These are phyloP conservation scores for Pythium scleroteichum DNA, from an alignment of 352 stramenopile species.

Conservation along the genomic window DNA sequence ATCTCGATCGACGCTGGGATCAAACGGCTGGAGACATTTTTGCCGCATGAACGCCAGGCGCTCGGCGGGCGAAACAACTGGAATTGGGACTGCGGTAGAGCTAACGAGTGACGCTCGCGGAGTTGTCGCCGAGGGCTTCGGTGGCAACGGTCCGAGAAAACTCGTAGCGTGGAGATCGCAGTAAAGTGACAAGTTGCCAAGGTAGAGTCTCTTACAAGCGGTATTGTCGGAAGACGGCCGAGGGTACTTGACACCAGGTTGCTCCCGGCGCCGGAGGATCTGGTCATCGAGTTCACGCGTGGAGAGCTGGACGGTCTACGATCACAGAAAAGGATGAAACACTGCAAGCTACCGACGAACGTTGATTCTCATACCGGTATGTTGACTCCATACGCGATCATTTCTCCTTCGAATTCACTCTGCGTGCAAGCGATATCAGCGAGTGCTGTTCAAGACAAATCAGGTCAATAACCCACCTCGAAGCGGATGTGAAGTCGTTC, in stretches of 20 bases:
- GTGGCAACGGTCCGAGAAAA: constrained; percentile 10
- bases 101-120: neutral
- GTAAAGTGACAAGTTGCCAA: constrained; percentile 66
- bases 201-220: constrained; percentile 57
- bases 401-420: constrained; percentile 40
- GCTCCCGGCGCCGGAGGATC: constrained; percentile 60
- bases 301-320: constrained; percentile 53
- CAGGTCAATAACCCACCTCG: constrained; percentile 38
- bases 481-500: constrained; percentile 69
- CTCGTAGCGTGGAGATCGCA: constrained; percentile 50
- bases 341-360: neutral
- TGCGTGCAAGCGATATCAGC: constrained; percentile 12
- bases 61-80: neutral
- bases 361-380: constrained; percentile 42
- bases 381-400: constrained; percentile 58
- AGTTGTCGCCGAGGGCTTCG: neutral
- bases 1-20: constrained; percentile 36
- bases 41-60: constrained; percentile 36
- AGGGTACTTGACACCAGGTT: constrained; percentile 52
- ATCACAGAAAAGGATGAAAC: neutral
- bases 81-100: neutral
- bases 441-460: too few species aligned
- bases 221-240: constrained; percentile 11
- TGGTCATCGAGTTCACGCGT: constrained; percentile 55
- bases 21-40: constrained; percentile 32